Conservation (phyloP, 805 yeast genomes). For the Grigorovia yakushimaensis region DNA sequence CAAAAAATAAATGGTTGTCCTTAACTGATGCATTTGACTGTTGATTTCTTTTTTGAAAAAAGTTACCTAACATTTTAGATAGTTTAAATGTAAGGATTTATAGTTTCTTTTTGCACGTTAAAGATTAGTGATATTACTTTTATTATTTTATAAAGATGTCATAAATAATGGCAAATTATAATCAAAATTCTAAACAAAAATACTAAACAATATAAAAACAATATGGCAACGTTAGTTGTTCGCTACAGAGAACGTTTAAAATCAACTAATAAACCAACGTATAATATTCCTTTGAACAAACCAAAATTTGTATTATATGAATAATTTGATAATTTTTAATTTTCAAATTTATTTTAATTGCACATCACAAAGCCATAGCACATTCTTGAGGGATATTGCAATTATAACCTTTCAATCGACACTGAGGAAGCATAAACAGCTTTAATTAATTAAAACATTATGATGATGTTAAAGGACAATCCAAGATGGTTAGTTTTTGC, state of each 20-base stretch:
- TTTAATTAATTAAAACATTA: not conserved
- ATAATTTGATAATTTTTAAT: too few relatives aligned
- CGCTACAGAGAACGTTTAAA: not conserved
- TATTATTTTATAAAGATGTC: not conserved
- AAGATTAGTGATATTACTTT: too few relatives aligned
- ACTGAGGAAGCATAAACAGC: too few relatives aligned
- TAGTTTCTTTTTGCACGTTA: not conserved
- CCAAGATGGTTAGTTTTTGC: conserved; percentile 33
- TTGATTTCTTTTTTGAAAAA: not conserved
- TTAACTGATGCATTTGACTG: not conserved
- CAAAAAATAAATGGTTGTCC: not conserved
- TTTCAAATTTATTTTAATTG: not conserved
- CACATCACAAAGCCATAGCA: not conserved
- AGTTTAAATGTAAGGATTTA: not conserved
- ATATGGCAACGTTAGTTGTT: not conserved
- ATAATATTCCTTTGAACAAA: not conserved
- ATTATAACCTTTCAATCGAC: too few relatives aligned
- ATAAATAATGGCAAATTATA: not conserved
- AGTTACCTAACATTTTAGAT: not conserved
- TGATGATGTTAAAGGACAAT: not conserved
- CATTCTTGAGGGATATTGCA: too few relatives aligned
- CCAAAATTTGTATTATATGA: not conserved
- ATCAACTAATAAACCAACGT: not conserved
- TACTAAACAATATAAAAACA: too few relatives aligned
- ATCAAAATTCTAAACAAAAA: too few relatives aligned